Base-by-base conservation (phyloP, 2,329 filamentous ascomycete species). In the Penicillium nordicum region DNA sequence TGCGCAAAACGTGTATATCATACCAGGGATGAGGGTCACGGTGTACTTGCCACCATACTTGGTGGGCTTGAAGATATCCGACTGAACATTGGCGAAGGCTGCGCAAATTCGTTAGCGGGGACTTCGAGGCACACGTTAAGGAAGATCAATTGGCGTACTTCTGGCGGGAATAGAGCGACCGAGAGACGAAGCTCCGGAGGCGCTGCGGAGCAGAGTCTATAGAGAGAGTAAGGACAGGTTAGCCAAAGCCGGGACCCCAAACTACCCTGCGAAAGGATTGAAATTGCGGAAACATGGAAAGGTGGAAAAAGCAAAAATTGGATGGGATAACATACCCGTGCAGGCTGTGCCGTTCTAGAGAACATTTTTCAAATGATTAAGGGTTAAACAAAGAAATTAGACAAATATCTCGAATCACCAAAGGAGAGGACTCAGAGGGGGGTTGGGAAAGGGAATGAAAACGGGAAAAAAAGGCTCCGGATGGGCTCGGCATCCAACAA, bases 41-140 rank as follows among this genome's bases (percentile, higher is more conserved):
- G 94, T 99, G 85, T 97, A 99, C 83, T 97, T 99, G 81, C 93
- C 91, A 77, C 94, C 94, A 78, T 92, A 97, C 84, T 97, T 94
- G 81, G 93, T 92, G 69, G 92, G 92, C 85, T 97, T 96, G 86
- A 97, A 97, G 79, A 97, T 93, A 79, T 97, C 94, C 76, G 89
- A 89, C 79, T 92, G 86, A 69, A 96, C 82, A 63, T 90, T 96
- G 69, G 91, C 90, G 76, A 92, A 81, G 64, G 80, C 80, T 83
- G 62, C 52, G 55, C 52, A 48, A 59, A 60, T 68, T 60, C 70
- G 63, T 48, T 34, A 63, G 50, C 32, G 27, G 44, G 38, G 46
- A 30, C 16, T 43, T 37, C 38, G 40, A 41, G 16, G 18, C 14
- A 11, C 8, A 11, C 8, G 10, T 12, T 12, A 25, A 14, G 27